Base-by-base conservation (phyloP, 2,329 filamentous ascomycete genomes). In the Nothophaeocryptopus gaeumannii region DNA sequence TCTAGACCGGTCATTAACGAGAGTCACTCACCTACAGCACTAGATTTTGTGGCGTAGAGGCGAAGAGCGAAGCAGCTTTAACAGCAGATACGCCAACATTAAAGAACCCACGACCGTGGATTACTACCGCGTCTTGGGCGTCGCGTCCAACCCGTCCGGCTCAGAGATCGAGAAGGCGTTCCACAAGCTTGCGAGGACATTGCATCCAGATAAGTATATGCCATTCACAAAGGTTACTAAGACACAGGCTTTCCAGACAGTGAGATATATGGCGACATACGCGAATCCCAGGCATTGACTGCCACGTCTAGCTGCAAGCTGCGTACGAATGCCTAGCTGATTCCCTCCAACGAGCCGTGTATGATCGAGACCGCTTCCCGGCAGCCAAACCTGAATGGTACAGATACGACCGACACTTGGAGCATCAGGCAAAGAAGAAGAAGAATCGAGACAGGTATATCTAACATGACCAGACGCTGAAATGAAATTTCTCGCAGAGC, bases 41-140 rank as follows among this genome's bases (percentile, higher is more conserved):
- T 26, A 26, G 7, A 4, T 26, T 26, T 26, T 7, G 7, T 7
- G 20, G 20, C 20, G 4, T 3, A 26, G 7, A 26, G 20, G 4
- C 20, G 7, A 26, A 26, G 20, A 26, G 20, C 7, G 20, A 26
- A 26, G 20, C 20, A 7, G 20, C 4, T 26, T 26, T 7, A 7
- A 26, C 20, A 26, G 20, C 20, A 26, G 20, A 26, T 26, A 26
- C 20, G 20, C 20, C 20, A 26, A 26, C 3, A 26, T 26, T 3
- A 26, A 26, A 15, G 42, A 50, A 36, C 47, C 47, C 8, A 30
- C 29, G 15, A 15, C 36, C 13, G 41, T 34, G 31, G 47, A 50
- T 39, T 42, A 50, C 29, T 50, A 50, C 30, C 45, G 42, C 31
- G 30, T 20, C 11, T 42, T 50, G 34, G 47, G 40, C 26, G 10